Percentiles rank a stretch among this genome's conserved stretches.
phyloP scores from a whole-genome alignment of 805 yeast genomes.

The Martiniozyma abietophila region DNA sequence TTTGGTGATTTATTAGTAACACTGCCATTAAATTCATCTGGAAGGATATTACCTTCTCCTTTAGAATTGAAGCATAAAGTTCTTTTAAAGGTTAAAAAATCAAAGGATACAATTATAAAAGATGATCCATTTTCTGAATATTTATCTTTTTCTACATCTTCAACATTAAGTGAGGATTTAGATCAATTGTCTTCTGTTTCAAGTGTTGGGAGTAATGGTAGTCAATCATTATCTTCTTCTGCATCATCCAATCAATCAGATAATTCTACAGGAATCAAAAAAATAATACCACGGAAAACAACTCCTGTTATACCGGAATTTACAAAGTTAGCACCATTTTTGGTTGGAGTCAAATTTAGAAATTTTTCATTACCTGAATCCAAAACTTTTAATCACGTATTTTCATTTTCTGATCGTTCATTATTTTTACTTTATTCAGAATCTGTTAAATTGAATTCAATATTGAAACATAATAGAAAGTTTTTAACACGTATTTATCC shows the following conservation, averaged over 20 bases:
- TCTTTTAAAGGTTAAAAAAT: conserved; percentile 69
- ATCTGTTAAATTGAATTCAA: conserved; percentile 38
- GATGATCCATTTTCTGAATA: conserved; percentile 8
- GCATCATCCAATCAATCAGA: conserved; percentile 1
- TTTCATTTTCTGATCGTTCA: conserved; percentile 75
- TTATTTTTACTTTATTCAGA: conserved; percentile 58
- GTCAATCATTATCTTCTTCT: conserved; percentile 1
- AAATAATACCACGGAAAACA: conserved; percentile 13
- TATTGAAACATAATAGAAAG: conserved; percentile 68
- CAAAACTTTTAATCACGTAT: conserved; percentile 69
- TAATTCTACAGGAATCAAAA: conserved; percentile 14
- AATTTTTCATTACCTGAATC: conserved; percentile 84
- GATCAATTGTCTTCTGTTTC: background rate
- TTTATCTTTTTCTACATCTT: conserved; percentile 26
- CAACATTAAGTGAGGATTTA: conserved; percentile 12
- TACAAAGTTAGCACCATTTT: conserved; percentile 57
- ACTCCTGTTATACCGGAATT: conserved; percentile 33
- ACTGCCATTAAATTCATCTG: conserved; percentile 23
- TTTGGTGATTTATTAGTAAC: conserved; percentile 51
- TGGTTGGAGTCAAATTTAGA: conserved; percentile 67
- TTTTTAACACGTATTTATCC: conserved; percentile 85
- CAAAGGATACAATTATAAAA: conserved; percentile 12
- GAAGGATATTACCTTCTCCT: conserved; percentile 57
- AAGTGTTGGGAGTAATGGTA: background rate
- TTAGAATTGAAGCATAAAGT: conserved; percentile 58